Evolutionary conservation across 1,284 basidiomycete species (phyloP).

Genomic region (Peniophora sp.): DNA sequence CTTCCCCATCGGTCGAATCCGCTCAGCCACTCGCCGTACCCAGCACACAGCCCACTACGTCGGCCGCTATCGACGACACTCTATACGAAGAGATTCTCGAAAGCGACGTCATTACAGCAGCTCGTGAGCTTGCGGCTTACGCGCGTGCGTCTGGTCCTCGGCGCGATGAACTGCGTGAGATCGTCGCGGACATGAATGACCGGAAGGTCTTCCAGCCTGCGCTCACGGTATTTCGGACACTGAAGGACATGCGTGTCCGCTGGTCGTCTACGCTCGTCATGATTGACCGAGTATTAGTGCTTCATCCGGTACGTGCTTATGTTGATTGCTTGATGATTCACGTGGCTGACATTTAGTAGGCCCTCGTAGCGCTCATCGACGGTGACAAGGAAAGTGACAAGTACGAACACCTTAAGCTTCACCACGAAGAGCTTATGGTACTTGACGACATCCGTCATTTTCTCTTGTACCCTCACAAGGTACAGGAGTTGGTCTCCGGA

Average conservation of each 20-base stretch:
- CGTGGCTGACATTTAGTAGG: no score
- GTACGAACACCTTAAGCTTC: constrained; percentile 2
- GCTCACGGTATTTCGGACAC: constrained; percentile 11
- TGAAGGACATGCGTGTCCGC: constrained; percentile 18
- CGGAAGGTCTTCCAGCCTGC: neutral
- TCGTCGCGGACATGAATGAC: constrained; percentile 15
- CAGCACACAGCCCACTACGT: no score
- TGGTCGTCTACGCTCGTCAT: constrained; percentile 24
- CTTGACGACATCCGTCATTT: constrained; percentile 15
- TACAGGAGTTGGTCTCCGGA: constrained; percentile 16
- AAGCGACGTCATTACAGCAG: no score
- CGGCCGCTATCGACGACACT: no score
- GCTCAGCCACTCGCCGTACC: no score
- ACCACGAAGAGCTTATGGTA: constrained; percentile 4
- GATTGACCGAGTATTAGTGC: constrained; percentile 20
- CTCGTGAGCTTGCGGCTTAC: neutral
- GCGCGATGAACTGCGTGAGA: constrained; percentile 13
- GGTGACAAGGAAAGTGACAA: no score
- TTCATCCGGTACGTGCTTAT: constrained; percentile 16
- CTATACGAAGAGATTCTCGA: no score
- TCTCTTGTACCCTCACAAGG: constrained; percentile 11
- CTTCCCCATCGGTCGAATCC: no score
- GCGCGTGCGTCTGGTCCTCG: constrained; percentile 3
- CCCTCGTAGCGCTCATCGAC: no score
- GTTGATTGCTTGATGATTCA: no score